These are phyloP conservation scores for Lobosporangium transversale DNA, from an alignment of 192 early-diverging fungal species.

Conservation along the genomic window DNA sequence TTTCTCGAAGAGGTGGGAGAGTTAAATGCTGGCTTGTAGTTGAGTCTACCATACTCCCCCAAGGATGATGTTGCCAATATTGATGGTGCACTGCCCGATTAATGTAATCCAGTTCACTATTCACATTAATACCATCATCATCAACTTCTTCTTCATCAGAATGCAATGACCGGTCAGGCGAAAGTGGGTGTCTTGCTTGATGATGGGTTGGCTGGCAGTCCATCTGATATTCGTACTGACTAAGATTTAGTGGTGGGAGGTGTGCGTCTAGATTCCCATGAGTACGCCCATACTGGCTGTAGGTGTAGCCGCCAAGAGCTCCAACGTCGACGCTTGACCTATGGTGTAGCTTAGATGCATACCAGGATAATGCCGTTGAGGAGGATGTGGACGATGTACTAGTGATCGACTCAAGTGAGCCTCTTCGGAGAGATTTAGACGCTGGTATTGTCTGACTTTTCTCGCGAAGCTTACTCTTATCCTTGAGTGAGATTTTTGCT, in stretches of 20 bases:
- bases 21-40: slow-evolving; percentile 4
- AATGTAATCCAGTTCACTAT: slow-evolving; percentile 4
- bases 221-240: slow-evolving; percentile 15
- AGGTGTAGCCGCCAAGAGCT: no score
- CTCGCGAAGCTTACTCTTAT: slow-evolving; percentile 10
- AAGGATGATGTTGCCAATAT: slow-evolving; percentile 3
- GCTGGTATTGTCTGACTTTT: neutral
- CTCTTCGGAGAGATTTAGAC: neutral
- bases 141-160: slow-evolving; percentile 41
- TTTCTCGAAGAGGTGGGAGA: slow-evolving; percentile 19
- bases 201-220: slow-evolving; percentile 7
- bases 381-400: slow-evolving; percentile 4
- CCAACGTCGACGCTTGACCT: slow-evolving; percentile 17
- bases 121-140: slow-evolving; percentile 20
- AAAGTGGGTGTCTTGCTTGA: slow-evolving; percentile 36
- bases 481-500: neutral
- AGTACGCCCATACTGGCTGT: slow-evolving; percentile 3
- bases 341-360: slow-evolving; percentile 50
- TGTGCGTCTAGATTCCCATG: slow-evolving; percentile 17
- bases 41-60: slow-evolving; percentile 36
- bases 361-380: slow-evolving; percentile 41
- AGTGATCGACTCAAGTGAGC: slow-evolving; percentile 4
- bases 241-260: slow-evolving; percentile 17
- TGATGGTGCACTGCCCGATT: neutral
- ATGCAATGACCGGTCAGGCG: slow-evolving; percentile 35